Conservation (phyloP, 2,329 filamentous ascomycete species). For the Neonectria magnoliae region DNA sequence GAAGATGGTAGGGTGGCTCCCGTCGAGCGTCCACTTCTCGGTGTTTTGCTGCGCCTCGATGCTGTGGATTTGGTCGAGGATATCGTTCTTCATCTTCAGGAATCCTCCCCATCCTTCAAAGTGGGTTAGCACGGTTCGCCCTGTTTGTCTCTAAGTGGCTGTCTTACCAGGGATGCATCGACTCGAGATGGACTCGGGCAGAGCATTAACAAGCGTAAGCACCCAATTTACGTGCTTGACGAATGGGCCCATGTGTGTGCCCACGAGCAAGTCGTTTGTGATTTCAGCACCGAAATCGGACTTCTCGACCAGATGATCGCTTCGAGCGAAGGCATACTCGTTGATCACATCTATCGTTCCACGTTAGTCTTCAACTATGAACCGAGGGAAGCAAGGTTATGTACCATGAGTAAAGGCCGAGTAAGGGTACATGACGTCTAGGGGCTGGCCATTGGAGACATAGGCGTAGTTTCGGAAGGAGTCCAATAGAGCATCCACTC, state of each 20-base stretch:
- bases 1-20: slow-evolving; percentile 50
- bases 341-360: slow-evolving; percentile 49
- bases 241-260: slow-evolving; percentile 50
- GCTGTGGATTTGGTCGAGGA: slow-evolving; percentile 48
- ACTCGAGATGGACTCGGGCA: slow-evolving; percentile 50
- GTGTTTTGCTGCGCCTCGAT: slow-evolving; percentile 49
- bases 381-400: not conserved
- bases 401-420: slow-evolving; percentile 53
- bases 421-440: slow-evolving; percentile 51
- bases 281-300: slow-evolving; percentile 49
- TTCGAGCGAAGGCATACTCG: slow-evolving; percentile 52
- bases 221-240: slow-evolving; percentile 51
- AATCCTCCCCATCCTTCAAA: slow-evolving; percentile 49
- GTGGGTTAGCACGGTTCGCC: slow-evolving; percentile 6
- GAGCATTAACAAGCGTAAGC: slow-evolving; percentile 47
- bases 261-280: slow-evolving; percentile 49
- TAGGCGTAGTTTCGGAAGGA: slow-evolving; percentile 44
- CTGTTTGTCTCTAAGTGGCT: no score
- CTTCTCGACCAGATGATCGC: slow-evolving; percentile 49
- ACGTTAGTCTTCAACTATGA: slow-evolving; percentile 1
- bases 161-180: slow-evolving; percentile 45
- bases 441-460: slow-evolving; percentile 38
- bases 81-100: slow-evolving; percentile 52
- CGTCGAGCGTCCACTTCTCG: slow-evolving; percentile 47
- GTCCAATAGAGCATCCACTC: slow-evolving; percentile 47